Percentiles rank a stretch among this genome's conserved stretches.
phyloP scores from a whole-genome alignment of 75 land plant genomes.

The Larix kaempferi region DNA sequence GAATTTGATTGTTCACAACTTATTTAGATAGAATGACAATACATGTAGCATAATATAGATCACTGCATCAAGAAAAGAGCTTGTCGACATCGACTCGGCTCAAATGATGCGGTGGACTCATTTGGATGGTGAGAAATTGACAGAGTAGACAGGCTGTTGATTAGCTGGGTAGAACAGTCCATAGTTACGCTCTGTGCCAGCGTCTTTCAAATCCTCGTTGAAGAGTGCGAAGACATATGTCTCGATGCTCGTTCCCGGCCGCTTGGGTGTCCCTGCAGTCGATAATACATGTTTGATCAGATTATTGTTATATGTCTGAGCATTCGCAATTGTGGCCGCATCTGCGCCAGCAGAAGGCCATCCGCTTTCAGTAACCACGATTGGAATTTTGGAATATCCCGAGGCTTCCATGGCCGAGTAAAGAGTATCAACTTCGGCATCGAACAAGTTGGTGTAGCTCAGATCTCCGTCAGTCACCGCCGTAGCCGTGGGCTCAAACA shows the following conservation, averaged over 20 bases:
- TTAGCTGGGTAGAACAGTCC: constrained; percentile 8
- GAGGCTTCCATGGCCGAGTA: constrained; percentile 29
- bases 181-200: constrained; percentile 26
- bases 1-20: too few relatives aligned
- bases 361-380: constrained; percentile 44
- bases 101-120: too few relatives aligned
- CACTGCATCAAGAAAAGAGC: too few relatives aligned
- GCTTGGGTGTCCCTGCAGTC: constrained; percentile 36
- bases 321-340: constrained; percentile 15
- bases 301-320: constrained; percentile 38
- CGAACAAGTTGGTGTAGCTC: constrained; percentile 31
- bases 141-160: neutral
- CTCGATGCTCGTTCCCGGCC: constrained; percentile 24
- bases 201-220: constrained; percentile 48
- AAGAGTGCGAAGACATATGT: constrained; percentile 52
- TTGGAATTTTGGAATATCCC: constrained; percentile 6
- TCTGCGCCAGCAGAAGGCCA: constrained; percentile 29
- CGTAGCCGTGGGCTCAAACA: constrained; percentile 8
- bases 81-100: too few relatives aligned
- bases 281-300: constrained; percentile 22
- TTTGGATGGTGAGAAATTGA: neutral
- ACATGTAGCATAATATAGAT: too few relatives aligned
- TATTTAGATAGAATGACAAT: too few relatives aligned
- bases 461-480: constrained; percentile 13
- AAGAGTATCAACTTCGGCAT: constrained; percentile 39